Base-by-base conservation (phyloP, 805 yeast genomes). In the Hanseniaspora hatyaiensis region DNA sequence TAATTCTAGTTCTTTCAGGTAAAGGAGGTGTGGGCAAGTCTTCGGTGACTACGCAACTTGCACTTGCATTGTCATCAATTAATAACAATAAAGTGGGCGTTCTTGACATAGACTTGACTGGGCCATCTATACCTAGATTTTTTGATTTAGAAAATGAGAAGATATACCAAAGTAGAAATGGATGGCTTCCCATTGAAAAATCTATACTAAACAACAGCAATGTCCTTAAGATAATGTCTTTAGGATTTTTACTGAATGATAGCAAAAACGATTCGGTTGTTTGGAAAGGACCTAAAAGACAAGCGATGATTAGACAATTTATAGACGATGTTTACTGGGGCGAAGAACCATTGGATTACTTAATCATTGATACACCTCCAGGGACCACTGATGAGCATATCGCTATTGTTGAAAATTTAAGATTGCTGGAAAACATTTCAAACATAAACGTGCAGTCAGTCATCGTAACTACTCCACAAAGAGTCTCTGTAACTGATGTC, bases 331-430 rank as follows among this genome's bases (percentile, higher is more conserved):
- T 89, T 1, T 75, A 75, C 24, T 92, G 99, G 99, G 95, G 86
- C 0, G 67, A 73, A 23, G 77, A 85, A 49, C 44, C 43, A 16
- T 77, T 80, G 56, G 67, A 64, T 36, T 89, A 83, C 59, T 65
- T 89, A 49, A 65, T 92, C 28, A 87, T 92, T 5, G 99, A 92
- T 61, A 92, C 99, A 0, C 99, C 99, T 1, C 99, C 99, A 0
- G 99, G 99, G 0, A 92, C 99, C 0, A 82, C 95, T 0, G 99
- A 92, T 63, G 99, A 92, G 61, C 99, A 92, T 61, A 92, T 92
- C 32, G 87, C 96, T 3, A 82, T 94, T 32, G 96, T 96, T 4
- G 97, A 92, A 59, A 94, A 87, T 62, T 69, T 92, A 34, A 65
- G 81, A 49, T 64, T 69, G 53, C 13, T 48, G 26, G 51, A 48